These are phyloP conservation scores for Cucurbitaria berberidis DNA, from an alignment of 2,329 filamentous ascomycete species.

Conservation along the genomic window DNA sequence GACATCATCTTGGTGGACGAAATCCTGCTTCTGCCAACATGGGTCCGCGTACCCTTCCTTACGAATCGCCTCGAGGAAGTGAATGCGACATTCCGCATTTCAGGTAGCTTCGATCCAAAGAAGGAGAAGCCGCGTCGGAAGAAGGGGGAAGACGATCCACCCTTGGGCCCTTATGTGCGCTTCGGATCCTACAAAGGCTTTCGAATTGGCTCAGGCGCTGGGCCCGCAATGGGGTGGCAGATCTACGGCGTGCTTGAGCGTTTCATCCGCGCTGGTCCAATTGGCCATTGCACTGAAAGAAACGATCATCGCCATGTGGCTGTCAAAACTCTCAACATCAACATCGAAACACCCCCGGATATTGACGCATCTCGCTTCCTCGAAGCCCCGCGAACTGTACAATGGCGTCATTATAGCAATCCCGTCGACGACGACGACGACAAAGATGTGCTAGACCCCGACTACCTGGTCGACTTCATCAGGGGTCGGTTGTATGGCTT, in stretches of 20 bases:
- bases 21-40: conserved; percentile 18
- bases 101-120: conserved; percentile 4
- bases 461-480: neutral
- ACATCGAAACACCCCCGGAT: conserved; percentile 14
- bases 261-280: conserved; percentile 17
- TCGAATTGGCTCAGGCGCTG: neutral
- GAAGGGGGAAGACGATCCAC: neutral
- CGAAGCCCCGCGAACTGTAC: neutral
- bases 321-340: conserved; percentile 17
- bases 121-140: neutral
- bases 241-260: conserved; percentile 22
- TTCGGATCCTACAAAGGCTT: conserved; percentile 9
- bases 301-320: conserved; percentile 6
- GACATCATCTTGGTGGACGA: conserved; percentile 22
- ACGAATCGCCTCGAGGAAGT: conserved; percentile 11
- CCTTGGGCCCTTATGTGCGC: neutral
- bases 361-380: neutral
- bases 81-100: conserved; percentile 18
- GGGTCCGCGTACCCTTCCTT: conserved; percentile 15
- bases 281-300: neutral
- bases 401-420: too few relatives aligned
- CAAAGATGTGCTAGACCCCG: neutral
- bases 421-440: neutral
- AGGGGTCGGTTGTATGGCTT: neutral
- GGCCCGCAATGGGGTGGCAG: conserved; percentile 15